These are phyloP conservation scores for Aureobasidium vineae DNA, from an alignment of 2,329 filamentous ascomycete species.

Conservation along the genomic window DNA sequence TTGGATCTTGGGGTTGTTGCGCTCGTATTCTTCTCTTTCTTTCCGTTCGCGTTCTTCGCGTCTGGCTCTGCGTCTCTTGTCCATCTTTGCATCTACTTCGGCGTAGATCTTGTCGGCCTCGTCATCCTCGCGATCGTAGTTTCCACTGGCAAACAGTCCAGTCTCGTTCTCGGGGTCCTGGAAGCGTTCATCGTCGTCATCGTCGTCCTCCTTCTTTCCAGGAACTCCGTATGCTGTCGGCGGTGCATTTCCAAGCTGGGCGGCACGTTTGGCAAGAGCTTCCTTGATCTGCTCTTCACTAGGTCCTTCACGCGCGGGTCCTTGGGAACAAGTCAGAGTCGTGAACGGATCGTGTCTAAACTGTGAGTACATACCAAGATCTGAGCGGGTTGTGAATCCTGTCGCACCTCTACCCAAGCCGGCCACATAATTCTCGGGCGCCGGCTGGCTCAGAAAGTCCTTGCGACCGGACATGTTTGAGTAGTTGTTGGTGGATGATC, in stretches of 20 bases:
- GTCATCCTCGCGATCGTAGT: slow-evolving; percentile 96
- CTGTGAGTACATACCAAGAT: slow-evolving; percentile 53
- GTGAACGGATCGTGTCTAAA: neutral
- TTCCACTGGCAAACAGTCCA: slow-evolving; percentile 89
- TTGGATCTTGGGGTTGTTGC: slow-evolving; percentile 96
- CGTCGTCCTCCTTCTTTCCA: slow-evolving; percentile 69
- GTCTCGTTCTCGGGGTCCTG: slow-evolving; percentile 98
- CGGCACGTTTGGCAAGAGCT: slow-evolving; percentile 88
- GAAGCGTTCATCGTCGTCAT: slow-evolving; percentile 76
- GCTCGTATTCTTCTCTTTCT: slow-evolving; percentile 93
- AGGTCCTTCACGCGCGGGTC: slow-evolving; percentile 89
- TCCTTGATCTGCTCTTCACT: slow-evolving; percentile 99
- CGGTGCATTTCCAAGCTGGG: slow-evolving; percentile 70
- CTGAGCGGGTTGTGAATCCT: slow-evolving; percentile 95
- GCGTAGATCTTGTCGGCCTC: slow-evolving; percentile 96
- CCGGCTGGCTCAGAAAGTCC: slow-evolving; percentile 84
- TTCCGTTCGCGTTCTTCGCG: slow-evolving; percentile 92
- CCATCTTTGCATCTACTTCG: slow-evolving; percentile 96
- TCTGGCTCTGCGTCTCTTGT: slow-evolving; percentile 69
- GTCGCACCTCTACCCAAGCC: slow-evolving; percentile 97
- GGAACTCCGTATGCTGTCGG: slow-evolving; percentile 70
- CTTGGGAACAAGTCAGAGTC: slow-evolving; percentile 39
- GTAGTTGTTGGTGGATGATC: slow-evolving; percentile 35
- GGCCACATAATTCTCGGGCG: slow-evolving; percentile 68
- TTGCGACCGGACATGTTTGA: slow-evolving; percentile 59